Percentiles rank a stretch among this genome's conserved stretches.
Conservation (phyloP, 805 yeast genomes). For the Cyberlindnera nakhonratchasimensis region DNA sequence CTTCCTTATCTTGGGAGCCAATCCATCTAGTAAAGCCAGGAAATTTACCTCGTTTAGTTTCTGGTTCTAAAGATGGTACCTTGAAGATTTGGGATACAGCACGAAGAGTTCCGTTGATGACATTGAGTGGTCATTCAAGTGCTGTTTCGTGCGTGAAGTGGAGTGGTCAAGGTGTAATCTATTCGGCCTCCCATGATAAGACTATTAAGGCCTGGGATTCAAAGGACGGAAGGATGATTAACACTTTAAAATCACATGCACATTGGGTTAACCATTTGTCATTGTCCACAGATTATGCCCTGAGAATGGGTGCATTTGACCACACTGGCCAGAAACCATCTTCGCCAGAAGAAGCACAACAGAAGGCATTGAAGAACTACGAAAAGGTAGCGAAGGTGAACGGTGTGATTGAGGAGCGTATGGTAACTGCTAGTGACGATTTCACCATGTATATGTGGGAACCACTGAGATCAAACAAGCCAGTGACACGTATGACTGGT, state of each 20-base stretch:
- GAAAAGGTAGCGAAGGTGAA: slow-evolving; percentile 55
- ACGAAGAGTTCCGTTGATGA: slow-evolving; percentile 58
- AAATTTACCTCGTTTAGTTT: slow-evolving; percentile 66
- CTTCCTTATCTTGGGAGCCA: slow-evolving; percentile 93
- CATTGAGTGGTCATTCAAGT: slow-evolving; percentile 83
- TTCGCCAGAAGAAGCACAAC: slow-evolving; percentile 43
- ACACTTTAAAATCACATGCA: slow-evolving; percentile 82
- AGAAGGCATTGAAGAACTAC: slow-evolving; percentile 47
- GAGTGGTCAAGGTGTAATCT: slow-evolving; percentile 86
- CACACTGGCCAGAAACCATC: slow-evolving; percentile 51
- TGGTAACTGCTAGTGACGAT: slow-evolving; percentile 95
- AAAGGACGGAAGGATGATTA: slow-evolving; percentile 68
- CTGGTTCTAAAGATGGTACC: slow-evolving; percentile 91
- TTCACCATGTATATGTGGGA: slow-evolving; percentile 98
- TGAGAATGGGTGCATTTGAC: slow-evolving; percentile 87
- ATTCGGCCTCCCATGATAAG: slow-evolving; percentile 92
- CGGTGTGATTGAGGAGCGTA: slow-evolving; percentile 70
- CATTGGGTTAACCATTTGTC: slow-evolving; percentile 98
- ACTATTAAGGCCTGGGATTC: slow-evolving; percentile 92
- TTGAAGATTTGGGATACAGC: slow-evolving; percentile 86
- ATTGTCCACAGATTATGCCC: slow-evolving; percentile 82
- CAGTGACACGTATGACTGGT: slow-evolving; percentile 92
- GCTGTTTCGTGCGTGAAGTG: slow-evolving; percentile 95
- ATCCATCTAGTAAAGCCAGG: slow-evolving; percentile 70
- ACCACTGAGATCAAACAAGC: slow-evolving; percentile 75